phyloP scores from a whole-genome alignment of 2,329 filamentous ascomycete genomes.

The Aquanectria penicillioides region DNA sequence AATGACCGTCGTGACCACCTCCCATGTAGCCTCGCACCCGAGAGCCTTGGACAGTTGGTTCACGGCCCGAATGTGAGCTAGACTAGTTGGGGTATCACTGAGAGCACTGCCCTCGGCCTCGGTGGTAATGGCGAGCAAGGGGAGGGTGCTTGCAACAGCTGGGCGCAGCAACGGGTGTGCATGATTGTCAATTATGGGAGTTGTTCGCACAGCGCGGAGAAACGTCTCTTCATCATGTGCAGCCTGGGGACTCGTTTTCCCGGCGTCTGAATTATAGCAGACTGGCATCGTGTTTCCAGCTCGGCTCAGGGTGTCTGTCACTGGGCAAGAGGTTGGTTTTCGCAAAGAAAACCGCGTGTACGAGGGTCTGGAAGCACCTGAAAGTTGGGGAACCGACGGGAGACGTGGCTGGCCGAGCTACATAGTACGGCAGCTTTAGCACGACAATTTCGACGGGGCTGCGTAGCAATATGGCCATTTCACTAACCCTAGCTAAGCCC shows the following conservation, averaged over 20 bases:
- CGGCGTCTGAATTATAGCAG: too few relatives aligned
- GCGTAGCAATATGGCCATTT: too few relatives aligned
- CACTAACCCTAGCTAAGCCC: too few relatives aligned
- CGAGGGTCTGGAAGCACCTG: too few relatives aligned
- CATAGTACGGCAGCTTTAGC: too few relatives aligned
- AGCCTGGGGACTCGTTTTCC: slow-evolving; percentile 28
- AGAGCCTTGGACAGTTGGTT: slow-evolving; percentile 74
- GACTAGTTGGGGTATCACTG: slow-evolving; percentile 66
- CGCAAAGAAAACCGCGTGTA: too few relatives aligned
- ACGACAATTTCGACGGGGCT: too few relatives aligned
- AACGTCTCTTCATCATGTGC: slow-evolving; percentile 40
- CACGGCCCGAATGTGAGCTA: slow-evolving; percentile 76
- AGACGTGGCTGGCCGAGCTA: too few relatives aligned
- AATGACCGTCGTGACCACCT: slow-evolving; percentile 57
- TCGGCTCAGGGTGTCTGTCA: too few relatives aligned
- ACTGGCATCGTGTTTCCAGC: too few relatives aligned
- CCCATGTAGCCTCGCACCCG: slow-evolving; percentile 71
- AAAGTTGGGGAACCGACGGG: too few relatives aligned
- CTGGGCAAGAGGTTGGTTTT: too few relatives aligned
- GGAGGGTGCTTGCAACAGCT: slow-evolving; percentile 56
- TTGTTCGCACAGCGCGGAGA: slow-evolving; percentile 56
- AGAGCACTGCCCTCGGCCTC: slow-evolving; percentile 79
- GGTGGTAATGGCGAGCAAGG: slow-evolving; percentile 70
- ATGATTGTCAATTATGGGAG: slow-evolving; percentile 78
- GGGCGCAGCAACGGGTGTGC: slow-evolving; percentile 74